Evolutionary conservation across 2,329 filamentous ascomycete species (phyloP), one percentile per base, ranked within the genome.

Genomic region (Celoporthe dispersa): DNA sequence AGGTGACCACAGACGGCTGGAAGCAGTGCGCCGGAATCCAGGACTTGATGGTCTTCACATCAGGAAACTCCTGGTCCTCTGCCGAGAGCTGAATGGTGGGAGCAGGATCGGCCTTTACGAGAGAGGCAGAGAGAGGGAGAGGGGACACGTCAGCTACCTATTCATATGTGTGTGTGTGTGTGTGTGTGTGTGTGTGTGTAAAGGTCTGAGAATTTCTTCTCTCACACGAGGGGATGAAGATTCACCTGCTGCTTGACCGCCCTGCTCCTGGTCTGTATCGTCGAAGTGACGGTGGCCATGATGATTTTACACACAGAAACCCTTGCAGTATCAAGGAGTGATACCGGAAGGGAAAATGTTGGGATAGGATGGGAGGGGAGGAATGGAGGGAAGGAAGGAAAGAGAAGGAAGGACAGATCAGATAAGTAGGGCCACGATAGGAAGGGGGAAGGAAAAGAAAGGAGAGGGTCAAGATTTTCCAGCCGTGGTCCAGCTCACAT

Each of bases 1-100:
- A 89, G 44, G 79, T 83, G 73, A 80, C 72, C 63, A 84, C 81
- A 37, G 86, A 86, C 4, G 86, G 85, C 76, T 88, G 77, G 79
- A 90, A 90, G 83, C 88, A 91, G 76, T 90, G 84, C 22, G 84
- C 79, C 35, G 88, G 88, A 73, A 91, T 90, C 66, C 87, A 85
- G 74, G 84, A 80, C 66, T 81, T 78, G 73, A 85, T 79, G 63
- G 82, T 82, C 76, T 83, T 82, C 74, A 85, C 84, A 74, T 85
- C 83, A 60, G 84, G 84, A 71, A 83, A 81, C 72, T 74, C 59
- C 57, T 74, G 74, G 3, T 55, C 73, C 37, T 68, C 66, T 39
- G 64, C 55, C 55, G 70, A 68, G 14, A 71, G 65, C 33, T 66
- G 62, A 16, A 71, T 55, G 9, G 65, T 59, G 44, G 68, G 48